Base-by-base conservation (phyloP, 1,284 basidiomycete species). In the Sporisorium exsertum region DNA sequence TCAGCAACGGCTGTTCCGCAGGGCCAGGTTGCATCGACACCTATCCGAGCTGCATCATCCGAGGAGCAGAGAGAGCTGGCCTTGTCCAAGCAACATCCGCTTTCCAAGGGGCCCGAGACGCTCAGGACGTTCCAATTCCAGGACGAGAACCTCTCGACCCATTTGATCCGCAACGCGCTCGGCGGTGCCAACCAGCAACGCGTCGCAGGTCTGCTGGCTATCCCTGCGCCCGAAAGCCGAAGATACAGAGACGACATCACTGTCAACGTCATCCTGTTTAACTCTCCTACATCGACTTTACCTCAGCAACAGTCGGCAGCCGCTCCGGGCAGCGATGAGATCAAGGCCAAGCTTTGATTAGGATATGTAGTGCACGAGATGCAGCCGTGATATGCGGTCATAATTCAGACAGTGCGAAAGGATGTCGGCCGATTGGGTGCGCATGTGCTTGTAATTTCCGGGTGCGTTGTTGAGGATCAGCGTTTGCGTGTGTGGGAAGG, bases 121-220 rank as follows among this genome's bases (percentile, higher is more conserved):
- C 63, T 73, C 12, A 57, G 69, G 32, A 69, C 76, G 15, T 85
- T 79, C 70, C 78, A 76, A 5, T 85, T 85, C 65, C 74, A 83
- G 68, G 95, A 99, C 84, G 90, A 91, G 35, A 95, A 97, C 83
- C 87, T 94, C 59, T 90, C 93, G 58, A 92, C 94, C 18, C 97
- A 98, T 86, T 88, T 99, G 40, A 94, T 98, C 71, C 89, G 96
- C 73, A 99, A 99, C 83, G 94, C 94, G 15, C 90, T 98, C 66
- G 95, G 93, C 29, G 95, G 95, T 20, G 94, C 90, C 0, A 91
- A 97, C 83, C 88, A 90, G 67, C 87, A 87, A 64, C 87, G 87
- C 58, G 88, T 97, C 61, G 89, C 91, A 24, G 90, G 90, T 83
- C 82, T 93, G 72, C 87, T 98, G 81, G 95, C 94, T 83, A 93